Evolutionary conservation across 306 rosid genomes (phyloP).

Genomic region (Boehmeria nivea): DNA sequence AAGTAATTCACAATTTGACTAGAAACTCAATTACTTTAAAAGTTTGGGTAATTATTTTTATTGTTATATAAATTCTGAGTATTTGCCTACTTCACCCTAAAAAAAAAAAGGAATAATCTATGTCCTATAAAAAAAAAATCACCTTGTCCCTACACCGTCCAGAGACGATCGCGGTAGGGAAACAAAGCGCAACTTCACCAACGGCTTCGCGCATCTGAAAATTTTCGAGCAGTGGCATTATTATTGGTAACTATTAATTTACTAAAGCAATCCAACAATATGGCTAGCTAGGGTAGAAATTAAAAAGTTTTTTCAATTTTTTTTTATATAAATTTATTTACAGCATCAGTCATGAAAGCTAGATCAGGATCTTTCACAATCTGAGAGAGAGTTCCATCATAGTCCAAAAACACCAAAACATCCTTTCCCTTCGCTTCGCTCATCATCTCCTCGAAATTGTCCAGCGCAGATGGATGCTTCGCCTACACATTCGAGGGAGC

Average conservation of each 20-base stretch:
- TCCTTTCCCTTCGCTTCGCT: slow-evolving; percentile 33
- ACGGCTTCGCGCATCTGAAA: slow-evolving; percentile 49
- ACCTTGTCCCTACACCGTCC: slow-evolving; percentile 55
- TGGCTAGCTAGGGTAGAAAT: no score
- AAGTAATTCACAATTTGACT: no score
- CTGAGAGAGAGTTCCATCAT: slow-evolving; percentile 56
- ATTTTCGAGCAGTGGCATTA: not conserved
- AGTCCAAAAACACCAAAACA: slow-evolving; percentile 49
- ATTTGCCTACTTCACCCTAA: no score
- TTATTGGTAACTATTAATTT: not conserved
- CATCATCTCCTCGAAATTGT: slow-evolving; percentile 46
- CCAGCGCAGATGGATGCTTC: slow-evolving; percentile 47
- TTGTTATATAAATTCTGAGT: no score
- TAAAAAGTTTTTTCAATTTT: not conserved
- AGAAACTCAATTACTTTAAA: no score
- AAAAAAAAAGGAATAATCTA: no score
- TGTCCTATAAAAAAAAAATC: not conserved
- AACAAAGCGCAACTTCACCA: slow-evolving; percentile 29
- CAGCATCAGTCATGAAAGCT: slow-evolving; percentile 45
- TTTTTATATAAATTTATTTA: not conserved
- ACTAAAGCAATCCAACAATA: not conserved
- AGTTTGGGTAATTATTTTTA: no score
- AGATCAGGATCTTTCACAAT: slow-evolving; percentile 46
- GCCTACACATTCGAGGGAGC: slow-evolving; percentile 29
- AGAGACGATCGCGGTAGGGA: slow-evolving; percentile 50